These are phyloP conservation scores for Stentor roeselii DNA, from an alignment of 73 alveolate species.

Conservation along the genomic window DNA sequence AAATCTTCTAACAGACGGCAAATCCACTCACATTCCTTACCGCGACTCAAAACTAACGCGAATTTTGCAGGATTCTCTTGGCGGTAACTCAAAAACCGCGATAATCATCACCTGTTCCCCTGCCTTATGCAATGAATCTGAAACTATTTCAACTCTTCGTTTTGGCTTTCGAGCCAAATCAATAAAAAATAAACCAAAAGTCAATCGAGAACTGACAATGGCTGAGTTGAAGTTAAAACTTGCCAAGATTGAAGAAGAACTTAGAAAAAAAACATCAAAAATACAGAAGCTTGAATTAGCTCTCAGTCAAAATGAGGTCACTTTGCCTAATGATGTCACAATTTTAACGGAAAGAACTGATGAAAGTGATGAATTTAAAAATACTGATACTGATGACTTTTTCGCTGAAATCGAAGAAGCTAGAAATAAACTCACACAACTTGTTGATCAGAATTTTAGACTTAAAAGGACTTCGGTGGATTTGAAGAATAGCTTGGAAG, in stretches of 20 bases:
- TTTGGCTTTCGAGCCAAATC: slow-evolving; percentile 78
- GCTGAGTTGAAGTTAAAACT: slow-evolving; percentile 53
- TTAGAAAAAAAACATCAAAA: slow-evolving; percentile 25
- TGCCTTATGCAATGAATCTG: slow-evolving; percentile 51
- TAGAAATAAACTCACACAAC: not conserved
- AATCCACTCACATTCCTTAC: slow-evolving; percentile 79
- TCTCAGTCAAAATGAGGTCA: not conserved
- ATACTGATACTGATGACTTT: not conserved
- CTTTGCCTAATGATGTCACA: not conserved
- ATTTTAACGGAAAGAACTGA: not conserved
- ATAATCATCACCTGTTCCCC: slow-evolving; percentile 65
- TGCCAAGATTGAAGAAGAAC: slow-evolving; percentile 27
- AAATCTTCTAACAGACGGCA: slow-evolving; percentile 47
- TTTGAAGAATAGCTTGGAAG: not conserved
- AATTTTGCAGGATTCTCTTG: slow-evolving; percentile 83
- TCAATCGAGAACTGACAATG: slow-evolving; percentile 70
- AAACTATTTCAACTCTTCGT: slow-evolving; percentile 70
- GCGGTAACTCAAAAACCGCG: slow-evolving; percentile 81
- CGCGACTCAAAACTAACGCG: slow-evolving; percentile 91
- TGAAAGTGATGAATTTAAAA: not conserved
- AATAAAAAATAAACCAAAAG: slow-evolving; percentile 76
- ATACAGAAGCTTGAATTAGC: not conserved
- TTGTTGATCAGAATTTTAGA: not conserved
- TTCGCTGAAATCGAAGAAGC: slow-evolving; percentile 3
- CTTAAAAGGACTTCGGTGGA: not conserved